Evolutionary conservation across 768 basidiomycete species (phyloP), one percentile per base, ranked within the genome.

Genomic region (Auricularia sp.): DNA sequence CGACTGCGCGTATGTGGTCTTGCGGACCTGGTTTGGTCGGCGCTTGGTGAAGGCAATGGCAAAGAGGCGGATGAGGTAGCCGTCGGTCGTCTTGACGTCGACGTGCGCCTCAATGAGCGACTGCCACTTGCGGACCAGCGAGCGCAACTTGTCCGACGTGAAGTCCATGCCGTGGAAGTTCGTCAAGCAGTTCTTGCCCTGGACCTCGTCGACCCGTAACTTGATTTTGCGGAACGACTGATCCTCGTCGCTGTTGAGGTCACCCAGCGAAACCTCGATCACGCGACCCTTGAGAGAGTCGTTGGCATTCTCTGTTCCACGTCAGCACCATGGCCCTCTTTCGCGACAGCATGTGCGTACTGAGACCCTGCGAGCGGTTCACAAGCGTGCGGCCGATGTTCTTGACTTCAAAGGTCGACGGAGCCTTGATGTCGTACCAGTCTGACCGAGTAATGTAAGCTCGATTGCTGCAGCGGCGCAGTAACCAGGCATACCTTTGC

Each of bases 161-260:
- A 99, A 98, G 81, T 96, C 93, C 96, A 99, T 98, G 76, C 97
- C 97, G 79, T 96, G 91, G 91, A 99, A 99, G 80, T 95, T 96
- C 77, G 97, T 98, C 64, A 98, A 84, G 83, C 94, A 97, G 84
- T 93, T 97, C 84, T 95, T 96, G 81, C 97, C 97, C 80, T 97
- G 90, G 66, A 93, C 83, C 73, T 94, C 92, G 75, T 98, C 95
- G 73, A 98, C 84, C 74, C 94, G 91, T 77, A 99, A 87, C 82
- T 95, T 94, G 77, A 99, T 95, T 86, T 99, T 98, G 75, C 97
- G 88, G 92, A 95, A 99, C 64, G 93, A 87, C 75, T 98, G 94
- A 75, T 99, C 97, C 82, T 98, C 97, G 74, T 99, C 97, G 82
- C 97, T 97, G 86, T 93, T 95, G 67, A 99, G 87, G 77, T 99